Evolutionary conservation across 306 rosid species (phyloP).

Genomic region (Cicer chorassanicum): DNA sequence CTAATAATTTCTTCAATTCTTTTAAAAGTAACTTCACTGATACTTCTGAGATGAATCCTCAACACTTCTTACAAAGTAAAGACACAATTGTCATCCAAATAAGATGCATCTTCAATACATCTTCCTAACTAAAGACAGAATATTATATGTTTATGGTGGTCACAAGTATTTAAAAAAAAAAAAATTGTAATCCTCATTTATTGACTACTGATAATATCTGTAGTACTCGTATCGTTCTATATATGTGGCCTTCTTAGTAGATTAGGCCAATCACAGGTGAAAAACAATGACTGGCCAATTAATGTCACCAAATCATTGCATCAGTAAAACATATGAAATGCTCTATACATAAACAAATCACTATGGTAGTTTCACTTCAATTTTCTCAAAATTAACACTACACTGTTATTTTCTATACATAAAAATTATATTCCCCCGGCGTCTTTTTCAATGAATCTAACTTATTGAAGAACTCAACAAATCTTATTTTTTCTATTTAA

Average conservation of each 20-base stretch:
- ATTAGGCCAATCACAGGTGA: neutral
- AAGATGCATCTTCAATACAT: too few species aligned
- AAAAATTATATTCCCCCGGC: neutral
- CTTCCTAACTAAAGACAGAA: too few species aligned
- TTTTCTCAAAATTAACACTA: neutral
- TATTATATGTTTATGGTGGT: too few species aligned
- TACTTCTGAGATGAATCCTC: too few species aligned
- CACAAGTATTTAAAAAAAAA: neutral
- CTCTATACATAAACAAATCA: constrained; percentile 17
- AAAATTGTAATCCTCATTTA: neutral
- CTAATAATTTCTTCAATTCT: too few species aligned
- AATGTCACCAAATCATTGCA: neutral
- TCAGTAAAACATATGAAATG: neutral
- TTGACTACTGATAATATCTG: neutral
- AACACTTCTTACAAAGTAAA: too few species aligned
- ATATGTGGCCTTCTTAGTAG: neutral
- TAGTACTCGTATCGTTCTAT: neutral
- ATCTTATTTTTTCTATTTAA: constrained; percentile 11
- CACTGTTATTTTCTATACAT: neutral
- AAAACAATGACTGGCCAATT: neutral
- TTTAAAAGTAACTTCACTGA: too few species aligned
- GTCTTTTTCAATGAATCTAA: constrained; percentile 3
- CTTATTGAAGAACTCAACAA: neutral
- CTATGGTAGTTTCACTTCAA: neutral
- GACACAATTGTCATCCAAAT: too few species aligned